phyloP scores from a whole-genome alignment of 164 flowering plant genomes.

The Vitis rotundifolia region DNA sequence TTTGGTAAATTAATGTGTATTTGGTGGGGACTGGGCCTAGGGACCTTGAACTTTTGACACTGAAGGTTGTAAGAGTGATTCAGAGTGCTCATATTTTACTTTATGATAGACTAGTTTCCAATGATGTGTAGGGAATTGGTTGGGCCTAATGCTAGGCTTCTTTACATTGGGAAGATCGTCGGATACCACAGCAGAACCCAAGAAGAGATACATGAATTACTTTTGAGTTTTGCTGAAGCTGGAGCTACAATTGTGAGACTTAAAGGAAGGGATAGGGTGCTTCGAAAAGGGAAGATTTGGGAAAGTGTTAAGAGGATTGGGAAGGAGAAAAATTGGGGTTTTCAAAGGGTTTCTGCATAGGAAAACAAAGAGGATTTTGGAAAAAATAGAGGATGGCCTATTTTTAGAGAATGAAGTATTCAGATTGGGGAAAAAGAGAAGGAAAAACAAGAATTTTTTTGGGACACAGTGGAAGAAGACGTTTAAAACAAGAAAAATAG shows the following conservation, averaged over 20 bases:
- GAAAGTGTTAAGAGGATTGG: no score
- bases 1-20: constrained; percentile 39
- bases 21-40: constrained; percentile 99
- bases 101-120: constrained; percentile 90
- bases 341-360: no score
- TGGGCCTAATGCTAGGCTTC: constrained; percentile 65
- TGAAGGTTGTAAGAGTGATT: constrained; percentile 80
- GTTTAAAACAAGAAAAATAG: no score
- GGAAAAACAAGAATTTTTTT: no score
- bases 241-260: constrained; percentile 73
- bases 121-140: constrained; percentile 84
- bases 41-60: constrained; percentile 83
- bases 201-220: constrained; percentile 95
- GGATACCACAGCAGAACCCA: constrained; percentile 98
- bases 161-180: constrained; percentile 96
- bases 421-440: no score
- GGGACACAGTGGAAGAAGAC: no score
- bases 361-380: no score
- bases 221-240: constrained; percentile 84
- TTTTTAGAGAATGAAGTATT: no score
- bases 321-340: no score
- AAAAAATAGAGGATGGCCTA: no score
- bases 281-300: no score
- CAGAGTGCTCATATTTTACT: constrained; percentile 77
- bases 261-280: constrained; percentile 59